Evolutionary conservation across 1,284 basidiomycete species (phyloP), one percentile per base, ranked within the genome.

Genomic region (Trametes sp.): DNA sequence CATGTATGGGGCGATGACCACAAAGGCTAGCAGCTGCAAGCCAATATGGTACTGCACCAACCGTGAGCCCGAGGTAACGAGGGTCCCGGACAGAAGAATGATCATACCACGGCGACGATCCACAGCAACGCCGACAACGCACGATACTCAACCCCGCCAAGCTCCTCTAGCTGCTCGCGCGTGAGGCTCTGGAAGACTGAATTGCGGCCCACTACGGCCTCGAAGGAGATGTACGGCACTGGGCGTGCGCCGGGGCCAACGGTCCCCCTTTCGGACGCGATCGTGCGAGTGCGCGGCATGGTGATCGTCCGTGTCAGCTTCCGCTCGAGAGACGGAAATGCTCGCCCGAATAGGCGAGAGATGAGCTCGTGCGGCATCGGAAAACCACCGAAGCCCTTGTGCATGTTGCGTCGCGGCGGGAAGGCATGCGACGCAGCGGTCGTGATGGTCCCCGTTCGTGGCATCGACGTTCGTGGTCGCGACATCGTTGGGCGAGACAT

Each of bases 71-170:
- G 24, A 2, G 5, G 14, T 7, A 7, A 5, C 10, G 13, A 13
- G 1, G 49, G 31, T 36, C 16, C 10, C 8, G 48, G 51, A 14
- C 1, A 31, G 19, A 36, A 10, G 35, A 28, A 21, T n/a, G 23
- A 24, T 5, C 71, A 26, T 61, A 75, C 74, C 48, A 77, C 74
- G 16, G 83, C 81, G 31, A 95, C 85, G 62, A 95, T 84, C 88
- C 90, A 94, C 19, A 95, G 78, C 48, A 97, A 76, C 19, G 90
- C 84, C 59, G 89, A 89, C 62, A 98, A 78, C 9, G 91, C 94
- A 14, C 95, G 85, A 73, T 95, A 98, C 77, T 99, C 97, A 23
- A 98, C 92, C 4, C 96, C 96, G 1, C 96, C 96, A 2, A 98
- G 81, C 76, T 98, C 96, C 67, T 97, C 93, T 68, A 94, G 81